phyloP scores from a whole-genome alignment of 148 eudicot genomes.

The Rhododendron williamsianum region DNA sequence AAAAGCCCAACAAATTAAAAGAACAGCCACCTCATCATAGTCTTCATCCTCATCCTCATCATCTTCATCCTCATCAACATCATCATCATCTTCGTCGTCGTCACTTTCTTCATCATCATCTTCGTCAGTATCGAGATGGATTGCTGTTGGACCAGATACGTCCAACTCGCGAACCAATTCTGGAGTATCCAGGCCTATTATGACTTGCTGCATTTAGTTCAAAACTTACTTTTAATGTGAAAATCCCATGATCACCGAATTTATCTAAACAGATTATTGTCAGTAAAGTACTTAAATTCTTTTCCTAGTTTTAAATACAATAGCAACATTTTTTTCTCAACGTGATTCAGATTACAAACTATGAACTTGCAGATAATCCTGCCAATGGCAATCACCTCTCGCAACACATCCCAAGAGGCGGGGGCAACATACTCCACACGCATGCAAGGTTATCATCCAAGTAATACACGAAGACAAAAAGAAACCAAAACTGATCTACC shows the following conservation, averaged over 20 bases:
- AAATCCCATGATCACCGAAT: not conserved
- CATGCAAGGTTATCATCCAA: not conserved
- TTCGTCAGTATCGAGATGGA: constrained; percentile 51
- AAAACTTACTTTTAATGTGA: not conserved
- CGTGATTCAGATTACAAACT: not conserved
- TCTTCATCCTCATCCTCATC: constrained; percentile 44
- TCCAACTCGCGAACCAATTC: constrained; percentile 81
- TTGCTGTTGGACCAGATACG: constrained; percentile 46
- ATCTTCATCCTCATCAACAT: constrained; percentile 36
- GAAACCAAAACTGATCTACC: not conserved
- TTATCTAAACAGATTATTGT: not conserved
- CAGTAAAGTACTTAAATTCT: not conserved
- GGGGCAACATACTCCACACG: not conserved
- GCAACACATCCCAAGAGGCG: not conserved
- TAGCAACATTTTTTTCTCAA: not conserved
- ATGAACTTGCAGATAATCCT: not conserved
- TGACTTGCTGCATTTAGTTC: constrained; percentile 80
- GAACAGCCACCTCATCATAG: constrained; percentile 39
- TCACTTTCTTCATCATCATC: constrained; percentile 62
- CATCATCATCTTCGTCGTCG: constrained; percentile 41
- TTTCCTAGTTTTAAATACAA: not conserved
- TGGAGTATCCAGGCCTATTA: constrained; percentile 80
- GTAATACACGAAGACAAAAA: not conserved
- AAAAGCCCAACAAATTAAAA: constrained; percentile 11
- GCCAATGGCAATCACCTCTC: not conserved